Conservation (phyloP, 2,329 filamentous ascomycete species). For the Hymenoscyphus infarciens region DNA sequence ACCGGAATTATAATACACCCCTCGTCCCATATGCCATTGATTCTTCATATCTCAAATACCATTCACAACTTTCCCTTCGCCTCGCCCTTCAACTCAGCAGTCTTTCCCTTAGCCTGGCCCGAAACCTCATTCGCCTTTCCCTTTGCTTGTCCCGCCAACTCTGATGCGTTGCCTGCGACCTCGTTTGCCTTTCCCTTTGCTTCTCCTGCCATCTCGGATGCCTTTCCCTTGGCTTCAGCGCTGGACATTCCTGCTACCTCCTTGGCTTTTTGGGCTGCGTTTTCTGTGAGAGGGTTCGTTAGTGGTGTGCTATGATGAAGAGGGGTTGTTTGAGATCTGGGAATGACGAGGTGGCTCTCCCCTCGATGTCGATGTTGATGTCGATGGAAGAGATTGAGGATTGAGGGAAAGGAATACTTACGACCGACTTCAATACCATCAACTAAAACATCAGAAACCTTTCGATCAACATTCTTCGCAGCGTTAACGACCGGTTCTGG, state of each 20-base stretch:
- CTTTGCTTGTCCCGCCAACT: conserved; percentile 6
- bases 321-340: neutral
- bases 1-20: neutral
- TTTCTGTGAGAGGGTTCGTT: conserved; percentile 36
- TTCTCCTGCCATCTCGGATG: conserved; percentile 40
- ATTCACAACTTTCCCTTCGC: conserved; percentile 47
- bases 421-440: conserved; percentile 57
- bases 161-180: conserved; percentile 24
- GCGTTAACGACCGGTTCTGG: conserved; percentile 57
- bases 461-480: conserved; percentile 56
- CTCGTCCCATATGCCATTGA: neutral
- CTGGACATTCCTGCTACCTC: conserved; percentile 39
- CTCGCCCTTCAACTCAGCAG: conserved; percentile 34
- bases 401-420: conserved; percentile 38
- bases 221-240: conserved; percentile 38
- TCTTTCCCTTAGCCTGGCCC: conserved; percentile 12
- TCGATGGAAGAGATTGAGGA: neutral
- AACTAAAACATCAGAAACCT: conserved; percentile 58
- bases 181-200: conserved; percentile 42
- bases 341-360: neutral
- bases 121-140: conserved; percentile 11
- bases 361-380: neutral
- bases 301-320: conserved; percentile 9
- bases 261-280: conserved; percentile 46
- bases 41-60: neutral